Evolutionary conservation across 202 grass and related monocot species (phyloP), one percentile per base, ranked within the genome.

Genomic region (Brachypodium distachyon): DNA sequence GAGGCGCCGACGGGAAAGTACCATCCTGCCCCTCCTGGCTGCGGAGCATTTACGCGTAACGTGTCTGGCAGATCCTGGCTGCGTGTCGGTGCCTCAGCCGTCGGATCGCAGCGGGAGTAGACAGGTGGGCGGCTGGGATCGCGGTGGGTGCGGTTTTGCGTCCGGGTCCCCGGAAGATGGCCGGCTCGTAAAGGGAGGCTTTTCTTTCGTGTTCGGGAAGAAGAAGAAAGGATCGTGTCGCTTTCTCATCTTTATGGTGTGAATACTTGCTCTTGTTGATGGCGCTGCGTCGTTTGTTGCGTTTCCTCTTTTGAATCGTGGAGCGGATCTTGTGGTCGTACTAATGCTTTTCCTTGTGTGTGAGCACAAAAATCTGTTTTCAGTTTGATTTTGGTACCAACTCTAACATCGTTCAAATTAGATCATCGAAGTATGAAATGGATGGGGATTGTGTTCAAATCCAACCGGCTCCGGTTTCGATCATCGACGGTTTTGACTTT

Each of bases 151-250:
- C 1, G 3, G 44, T 22, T 79, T 83, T 67, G 39, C 61, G 6
- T 18, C 0, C 0, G 28, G 53, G 37, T 5, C 53, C 74, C 67
- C 54, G 75, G 9, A 49, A 44, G 3, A 22, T 1, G 16, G 6
- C 23, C 34, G 7, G 16, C 59, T 14, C 2, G 12, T 46, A 70
- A 61, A 39, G 62, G 0, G 3, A 7, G 16, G 6, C 12, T 55
- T 77, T 86, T 86, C 60, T 83, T 83, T 83, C 80, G 68, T 87
- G 73, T 1, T 7, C 34, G 34, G 16, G 65, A 72, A 87, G 74
- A 78, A 83, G 74, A 7, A 66, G n/a, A n/a, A n/a, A n/a, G 77
- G 10, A 5, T 46, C 67, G 39, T 14, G 79, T 65, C 72, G 18
- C 82, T 78, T 50, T 71, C 28, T 34, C 59, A 33, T 66, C 75